phyloP scores from a whole-genome alignment of 2,329 filamentous ascomycete species.

The Fusarium tupiense region DNA sequence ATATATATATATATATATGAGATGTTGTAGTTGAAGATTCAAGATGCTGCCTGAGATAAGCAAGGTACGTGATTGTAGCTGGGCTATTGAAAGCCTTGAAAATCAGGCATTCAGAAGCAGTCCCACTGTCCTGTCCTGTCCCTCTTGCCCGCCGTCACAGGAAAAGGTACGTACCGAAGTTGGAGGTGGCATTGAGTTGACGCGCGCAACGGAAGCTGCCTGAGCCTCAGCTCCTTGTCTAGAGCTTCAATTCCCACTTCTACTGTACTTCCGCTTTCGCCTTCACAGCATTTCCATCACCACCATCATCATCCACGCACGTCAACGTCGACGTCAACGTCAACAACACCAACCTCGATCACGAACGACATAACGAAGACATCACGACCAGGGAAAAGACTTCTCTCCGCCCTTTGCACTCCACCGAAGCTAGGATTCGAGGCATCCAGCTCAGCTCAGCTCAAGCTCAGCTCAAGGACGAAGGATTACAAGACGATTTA shows the following conservation, averaged over 20 bases:
- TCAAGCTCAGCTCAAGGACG: conserved; percentile 21
- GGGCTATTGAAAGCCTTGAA: background rate
- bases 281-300: background rate
- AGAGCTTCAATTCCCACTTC: conserved; percentile 37
- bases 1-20: too few species aligned
- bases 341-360: conserved; percentile 12
- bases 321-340: background rate
- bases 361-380: conserved; percentile 23
- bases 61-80: background rate
- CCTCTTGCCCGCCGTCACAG: background rate
- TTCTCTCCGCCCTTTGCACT: background rate
- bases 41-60: background rate
- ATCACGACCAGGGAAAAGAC: background rate
- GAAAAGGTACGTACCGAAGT: conserved; percentile 20
- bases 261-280: conserved; percentile 12
- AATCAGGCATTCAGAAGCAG: background rate
- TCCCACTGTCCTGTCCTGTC: background rate
- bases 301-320: conserved; percentile 4
- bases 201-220: conserved; percentile 57
- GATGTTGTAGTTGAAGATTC: background rate
- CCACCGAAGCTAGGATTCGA: conserved; percentile 8
- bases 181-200: conserved; percentile 43
- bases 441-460: conserved; percentile 14
- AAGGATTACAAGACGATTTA: conserved; percentile 15
- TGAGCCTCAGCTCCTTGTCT: conserved; percentile 47